Evolutionary conservation across 2,329 filamentous ascomycete species (phyloP).

Genomic region (Biscogniauxia mediterranea): DNA sequence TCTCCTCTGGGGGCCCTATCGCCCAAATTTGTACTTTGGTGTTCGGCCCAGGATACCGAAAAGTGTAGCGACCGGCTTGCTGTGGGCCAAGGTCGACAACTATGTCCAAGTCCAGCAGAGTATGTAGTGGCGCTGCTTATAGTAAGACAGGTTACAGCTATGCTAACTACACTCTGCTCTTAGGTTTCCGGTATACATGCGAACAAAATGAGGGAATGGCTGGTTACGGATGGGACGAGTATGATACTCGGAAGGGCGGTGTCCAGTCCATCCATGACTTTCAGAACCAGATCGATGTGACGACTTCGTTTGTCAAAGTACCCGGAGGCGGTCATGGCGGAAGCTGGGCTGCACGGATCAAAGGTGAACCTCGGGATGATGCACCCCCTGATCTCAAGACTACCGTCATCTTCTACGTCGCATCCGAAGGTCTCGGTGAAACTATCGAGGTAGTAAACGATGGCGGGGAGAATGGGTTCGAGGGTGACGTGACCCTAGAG

Average conservation of each 20-base stretch:
- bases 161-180: slow-evolving; percentile 7
- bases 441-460: slow-evolving; percentile 57
- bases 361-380: slow-evolving; percentile 72
- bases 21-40: slow-evolving; percentile 92
- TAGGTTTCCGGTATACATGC: slow-evolving; percentile 89
- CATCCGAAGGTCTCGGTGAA: slow-evolving; percentile 71
- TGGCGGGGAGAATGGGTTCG: slow-evolving; percentile 48
- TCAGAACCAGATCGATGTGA: slow-evolving; percentile 84
- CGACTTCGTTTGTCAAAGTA: slow-evolving; percentile 90
- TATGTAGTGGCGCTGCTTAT: slow-evolving; percentile 40
- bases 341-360: slow-evolving; percentile 88
- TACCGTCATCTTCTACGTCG: slow-evolving; percentile 77
- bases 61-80: slow-evolving; percentile 76
- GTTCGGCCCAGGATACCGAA: slow-evolving; percentile 78
- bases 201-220: slow-evolving; percentile 93
- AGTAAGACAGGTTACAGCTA: not conserved
- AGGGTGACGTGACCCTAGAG: slow-evolving; percentile 63
- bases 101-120: slow-evolving; percentile 73
- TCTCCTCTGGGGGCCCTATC: slow-evolving; percentile 93
- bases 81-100: slow-evolving; percentile 86
- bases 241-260: slow-evolving; percentile 84
- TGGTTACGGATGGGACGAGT: slow-evolving; percentile 97
- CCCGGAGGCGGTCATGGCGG: slow-evolving; percentile 83
- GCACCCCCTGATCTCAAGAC: slow-evolving; percentile 67
- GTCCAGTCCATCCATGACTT: slow-evolving; percentile 88